These are phyloP conservation scores for Agroathelia rolfsii DNA, from an alignment of 1,284 basidiomycete genomes.

Conservation along the genomic window DNA sequence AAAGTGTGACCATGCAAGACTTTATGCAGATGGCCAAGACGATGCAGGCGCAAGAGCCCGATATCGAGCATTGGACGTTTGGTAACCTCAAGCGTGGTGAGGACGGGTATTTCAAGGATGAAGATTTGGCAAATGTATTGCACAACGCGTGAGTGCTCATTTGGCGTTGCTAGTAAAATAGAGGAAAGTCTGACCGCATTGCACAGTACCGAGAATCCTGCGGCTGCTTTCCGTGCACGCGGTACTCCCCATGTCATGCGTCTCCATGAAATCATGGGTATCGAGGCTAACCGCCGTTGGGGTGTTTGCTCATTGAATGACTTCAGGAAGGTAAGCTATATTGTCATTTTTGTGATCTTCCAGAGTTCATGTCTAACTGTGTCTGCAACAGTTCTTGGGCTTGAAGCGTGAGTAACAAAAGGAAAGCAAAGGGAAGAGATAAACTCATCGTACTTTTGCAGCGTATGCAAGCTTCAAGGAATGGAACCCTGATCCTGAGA, in stretches of 20 bases:
- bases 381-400: conserved; percentile 51
- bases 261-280: conserved; percentile 76
- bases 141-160: conserved; percentile 49
- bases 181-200: too few species aligned
- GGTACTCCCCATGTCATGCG: conserved; percentile 68
- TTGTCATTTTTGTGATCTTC: not conserved
- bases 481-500: conserved; percentile 72
- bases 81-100: conserved; percentile 56
- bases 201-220: conserved; percentile 59
- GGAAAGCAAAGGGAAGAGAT: too few species aligned
- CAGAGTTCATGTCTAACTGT: conserved; percentile 3
- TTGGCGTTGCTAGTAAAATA: not conserved
- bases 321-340: conserved; percentile 53
- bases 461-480: conserved; percentile 63
- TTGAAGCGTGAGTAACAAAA: conserved; percentile 46
- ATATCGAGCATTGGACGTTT: conserved; percentile 59
- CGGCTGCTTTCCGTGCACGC: conserved; percentile 70
- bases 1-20: conserved; percentile 41
- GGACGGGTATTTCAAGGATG: conserved; percentile 60
- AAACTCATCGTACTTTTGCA: conserved; percentile 14
- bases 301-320: conserved; percentile 81
- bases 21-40: conserved; percentile 42
- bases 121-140: conserved; percentile 60
- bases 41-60: conserved; percentile 30
- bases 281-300: conserved; percentile 71